Percentiles rank a stretch among this genome's conserved stretches.
phyloP scores from a whole-genome alignment of 1,284 basidiomycete genomes.

The Ganoderma lucidum region DNA sequence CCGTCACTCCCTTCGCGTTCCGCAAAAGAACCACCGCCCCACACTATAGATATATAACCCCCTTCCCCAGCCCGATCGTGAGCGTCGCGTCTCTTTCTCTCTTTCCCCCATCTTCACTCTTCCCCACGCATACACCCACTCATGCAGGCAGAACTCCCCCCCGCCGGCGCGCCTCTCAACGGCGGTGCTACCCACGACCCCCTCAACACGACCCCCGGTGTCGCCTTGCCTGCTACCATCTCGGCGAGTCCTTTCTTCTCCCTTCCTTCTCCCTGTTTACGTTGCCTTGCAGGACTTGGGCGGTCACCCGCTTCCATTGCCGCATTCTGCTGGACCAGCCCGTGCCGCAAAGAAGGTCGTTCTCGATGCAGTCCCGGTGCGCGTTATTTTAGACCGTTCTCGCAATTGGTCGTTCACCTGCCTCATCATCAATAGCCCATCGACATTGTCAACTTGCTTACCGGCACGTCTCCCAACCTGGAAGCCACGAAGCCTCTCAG shows the following conservation, averaged over 20 bases:
- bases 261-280: not conserved
- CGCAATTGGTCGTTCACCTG: not conserved
- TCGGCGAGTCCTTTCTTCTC: not conserved
- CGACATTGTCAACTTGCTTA: not conserved
- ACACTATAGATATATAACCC: not conserved
- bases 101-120: not conserved
- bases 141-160: not conserved
- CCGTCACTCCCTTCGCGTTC: not conserved
- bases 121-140: not conserved
- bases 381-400: not conserved
- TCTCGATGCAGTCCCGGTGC: not conserved
- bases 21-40: not conserved
- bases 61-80: not conserved
- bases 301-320: not conserved
- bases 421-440: not conserved
- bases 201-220: not conserved
- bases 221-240: not conserved
- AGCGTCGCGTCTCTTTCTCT: not conserved
- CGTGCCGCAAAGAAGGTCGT: not conserved
- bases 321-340: not conserved
- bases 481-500: not conserved
- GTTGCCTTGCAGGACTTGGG: not conserved
- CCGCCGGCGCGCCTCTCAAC: not conserved
- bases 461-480: not conserved
- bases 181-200: not conserved